Conservation (phyloP, 2,329 filamentous ascomycete genomes). For the Sporothrix globosa region DNA sequence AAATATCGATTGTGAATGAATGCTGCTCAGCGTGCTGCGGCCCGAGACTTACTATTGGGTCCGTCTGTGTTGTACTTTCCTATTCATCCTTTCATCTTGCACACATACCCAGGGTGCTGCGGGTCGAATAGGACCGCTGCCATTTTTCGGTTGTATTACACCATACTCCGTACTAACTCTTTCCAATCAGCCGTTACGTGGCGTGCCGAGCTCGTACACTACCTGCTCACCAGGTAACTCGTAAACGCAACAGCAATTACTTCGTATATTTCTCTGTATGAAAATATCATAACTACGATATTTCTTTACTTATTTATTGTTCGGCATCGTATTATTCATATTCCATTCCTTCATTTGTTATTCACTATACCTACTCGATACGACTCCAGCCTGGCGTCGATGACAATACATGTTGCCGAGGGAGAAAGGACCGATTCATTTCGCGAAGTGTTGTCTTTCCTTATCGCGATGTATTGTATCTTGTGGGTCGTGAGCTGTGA, state of each 20-base stretch:
- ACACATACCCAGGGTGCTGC: neutral
- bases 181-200: neutral
- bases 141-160: neutral
- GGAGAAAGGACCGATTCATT: neutral
- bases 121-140: neutral
- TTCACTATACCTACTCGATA: neutral
- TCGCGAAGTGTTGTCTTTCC: neutral
- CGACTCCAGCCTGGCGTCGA: neutral
- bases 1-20: too few species aligned
- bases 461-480: neutral
- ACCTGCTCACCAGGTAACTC: neutral
- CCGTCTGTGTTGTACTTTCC: neutral
- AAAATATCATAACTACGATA: neutral
- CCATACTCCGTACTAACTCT: neutral
- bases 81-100: neutral
- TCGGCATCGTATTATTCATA: neutral
- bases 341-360: neutral
- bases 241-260: slow-evolving; percentile 3
- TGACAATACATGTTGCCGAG: neutral
- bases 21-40: neutral
- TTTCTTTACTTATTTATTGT: neutral
- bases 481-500: neutral
- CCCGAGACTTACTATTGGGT: neutral
- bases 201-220: neutral
- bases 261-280: neutral